Evolutionary conservation across 768 basidiomycete genomes (phyloP).

Genomic region (Gelatoporia subvermispora): DNA sequence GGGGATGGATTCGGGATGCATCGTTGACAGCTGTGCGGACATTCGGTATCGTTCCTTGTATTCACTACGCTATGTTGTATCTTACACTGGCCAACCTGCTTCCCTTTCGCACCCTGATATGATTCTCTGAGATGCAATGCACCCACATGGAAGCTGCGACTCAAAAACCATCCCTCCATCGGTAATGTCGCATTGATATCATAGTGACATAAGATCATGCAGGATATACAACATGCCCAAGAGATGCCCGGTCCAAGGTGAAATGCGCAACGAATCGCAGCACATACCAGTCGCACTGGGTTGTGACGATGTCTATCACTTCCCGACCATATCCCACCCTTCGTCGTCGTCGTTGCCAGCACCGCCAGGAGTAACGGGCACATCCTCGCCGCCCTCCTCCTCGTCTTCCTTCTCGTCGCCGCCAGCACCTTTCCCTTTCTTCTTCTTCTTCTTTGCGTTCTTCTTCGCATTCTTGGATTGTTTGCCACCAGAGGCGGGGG

Average conservation of each 20-base stretch:
- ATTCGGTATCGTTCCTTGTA: neutral
- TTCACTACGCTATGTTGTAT: neutral
- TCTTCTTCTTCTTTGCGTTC: constrained; percentile 12
- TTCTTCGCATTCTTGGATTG: constrained; percentile 6
- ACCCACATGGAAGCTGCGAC: neutral
- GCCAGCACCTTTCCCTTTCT: constrained; percentile 2
- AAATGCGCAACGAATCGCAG: too few relatives aligned
- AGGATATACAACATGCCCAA: neutral
- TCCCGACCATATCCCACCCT: neutral
- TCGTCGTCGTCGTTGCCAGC: neutral
- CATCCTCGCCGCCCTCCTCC: neutral
- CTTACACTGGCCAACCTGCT: neutral
- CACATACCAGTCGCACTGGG: too few relatives aligned
- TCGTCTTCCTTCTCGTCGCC: neutral
- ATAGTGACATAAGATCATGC: too few relatives aligned
- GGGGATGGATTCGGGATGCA: constrained; percentile 23
- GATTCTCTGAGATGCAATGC: neutral
- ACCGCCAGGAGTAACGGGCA: neutral
- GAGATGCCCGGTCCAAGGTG: neutral
- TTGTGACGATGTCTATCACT: neutral
- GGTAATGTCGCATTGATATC: too few relatives aligned
- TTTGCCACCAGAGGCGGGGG: constrained; percentile 1
- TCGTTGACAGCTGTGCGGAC: neutral
- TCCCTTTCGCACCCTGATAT: neutral
- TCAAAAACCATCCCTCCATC: neutral